phyloP scores from a whole-genome alignment of 352 stramenopile genomes.

The Aphanomyces stellatus region DNA sequence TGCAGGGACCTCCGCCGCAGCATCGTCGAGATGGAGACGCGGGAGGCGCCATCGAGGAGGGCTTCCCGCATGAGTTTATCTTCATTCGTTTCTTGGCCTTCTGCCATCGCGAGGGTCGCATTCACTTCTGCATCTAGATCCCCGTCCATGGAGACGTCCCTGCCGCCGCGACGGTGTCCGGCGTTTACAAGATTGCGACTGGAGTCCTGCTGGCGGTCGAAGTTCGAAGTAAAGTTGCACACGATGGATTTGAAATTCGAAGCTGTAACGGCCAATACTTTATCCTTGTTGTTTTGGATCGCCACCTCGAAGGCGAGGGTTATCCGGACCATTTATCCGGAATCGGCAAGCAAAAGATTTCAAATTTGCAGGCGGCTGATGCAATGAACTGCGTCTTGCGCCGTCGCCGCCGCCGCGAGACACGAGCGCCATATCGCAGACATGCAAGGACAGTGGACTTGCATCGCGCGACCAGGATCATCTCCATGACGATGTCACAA shows the following conservation, averaged over 20 bases:
- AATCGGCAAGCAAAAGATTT: no score
- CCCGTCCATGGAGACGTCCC: not conserved
- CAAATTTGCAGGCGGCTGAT: no score
- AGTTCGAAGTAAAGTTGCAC: conserved; percentile 4
- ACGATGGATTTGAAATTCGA: conserved; percentile 3
- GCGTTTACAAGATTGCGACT: not conserved
- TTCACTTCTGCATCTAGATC: not conserved
- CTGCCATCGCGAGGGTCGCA: not conserved
- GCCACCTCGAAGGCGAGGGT: no score
- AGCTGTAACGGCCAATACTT: not conserved
- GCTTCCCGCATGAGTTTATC: conserved; percentile 18
- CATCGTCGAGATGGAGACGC: conserved; percentile 18
- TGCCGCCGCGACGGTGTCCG: not conserved
- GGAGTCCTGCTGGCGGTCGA: not conserved
- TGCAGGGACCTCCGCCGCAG: not conserved
- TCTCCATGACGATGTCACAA: no score
- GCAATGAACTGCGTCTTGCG: no score
- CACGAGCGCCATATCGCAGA: no score
- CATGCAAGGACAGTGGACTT: no score
- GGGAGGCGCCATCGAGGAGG: conserved; percentile 11
- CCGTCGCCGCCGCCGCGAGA: no score
- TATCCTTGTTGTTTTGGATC: no score
- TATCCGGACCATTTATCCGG: no score
- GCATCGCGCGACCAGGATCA: no score
- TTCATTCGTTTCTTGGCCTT: conserved; percentile 20